Conservation (phyloP, 2,329 filamentous ascomycete genomes). For the Colletotrichum lentis region DNA sequence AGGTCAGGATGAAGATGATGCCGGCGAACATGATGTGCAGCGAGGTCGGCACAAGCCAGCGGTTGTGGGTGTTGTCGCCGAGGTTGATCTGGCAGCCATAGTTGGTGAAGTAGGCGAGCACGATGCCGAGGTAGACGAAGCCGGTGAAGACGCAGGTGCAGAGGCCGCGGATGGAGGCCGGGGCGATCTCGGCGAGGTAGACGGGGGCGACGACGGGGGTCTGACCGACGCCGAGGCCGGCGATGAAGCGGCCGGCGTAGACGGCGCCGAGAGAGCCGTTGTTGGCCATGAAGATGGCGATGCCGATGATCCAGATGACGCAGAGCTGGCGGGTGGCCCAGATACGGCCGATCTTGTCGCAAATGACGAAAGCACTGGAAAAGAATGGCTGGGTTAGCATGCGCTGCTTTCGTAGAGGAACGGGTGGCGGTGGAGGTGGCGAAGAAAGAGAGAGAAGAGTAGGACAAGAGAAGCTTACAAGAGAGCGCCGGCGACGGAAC, state of each 20-base stretch:
- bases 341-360: constrained; percentile 68
- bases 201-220: constrained; percentile 74
- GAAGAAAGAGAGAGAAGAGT: neutral
- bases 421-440: no score
- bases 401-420: neutral
- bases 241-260: constrained; percentile 72
- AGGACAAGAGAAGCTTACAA: constrained; percentile 53
- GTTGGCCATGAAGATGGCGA: constrained; percentile 65
- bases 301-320: constrained; percentile 64
- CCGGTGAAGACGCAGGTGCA: constrained; percentile 68
- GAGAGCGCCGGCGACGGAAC: constrained; percentile 75
- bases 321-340: constrained; percentile 68
- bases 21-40: constrained; percentile 81
- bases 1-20: constrained; percentile 74
- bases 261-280: constrained; percentile 64
- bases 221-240: constrained; percentile 71
- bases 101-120: constrained; percentile 80
- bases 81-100: constrained; percentile 66
- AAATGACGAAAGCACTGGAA: constrained; percentile 66
- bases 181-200: constrained; percentile 77
- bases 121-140: constrained; percentile 77
- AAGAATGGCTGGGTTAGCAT: constrained; percentile 6
- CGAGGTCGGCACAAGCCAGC: constrained; percentile 74
- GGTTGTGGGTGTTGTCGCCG: constrained; percentile 54
- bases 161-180: constrained; percentile 73